A percentile compares a stretch with the other conserved stretches of the same genome.
phyloP scores from a whole-genome alignment of 2,329 filamentous ascomycete species.

The Diplodia sapinea region DNA sequence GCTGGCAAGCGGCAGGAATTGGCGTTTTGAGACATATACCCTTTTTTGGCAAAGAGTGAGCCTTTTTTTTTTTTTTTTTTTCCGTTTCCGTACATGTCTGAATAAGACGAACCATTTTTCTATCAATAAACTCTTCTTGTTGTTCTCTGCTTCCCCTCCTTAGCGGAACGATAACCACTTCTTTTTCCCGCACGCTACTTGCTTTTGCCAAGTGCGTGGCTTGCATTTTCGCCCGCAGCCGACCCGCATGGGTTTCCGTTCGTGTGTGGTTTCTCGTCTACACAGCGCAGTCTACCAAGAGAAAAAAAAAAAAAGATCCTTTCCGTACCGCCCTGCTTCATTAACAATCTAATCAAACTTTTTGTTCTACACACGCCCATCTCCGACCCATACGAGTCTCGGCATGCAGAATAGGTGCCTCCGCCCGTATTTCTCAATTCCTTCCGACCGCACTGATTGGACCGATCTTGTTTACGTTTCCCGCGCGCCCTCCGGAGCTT shows the following conservation, averaged over 20 bases:
- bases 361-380: not conserved
- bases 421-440: not conserved
- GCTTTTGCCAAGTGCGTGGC: not conserved
- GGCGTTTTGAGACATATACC: conserved; percentile 24
- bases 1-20: conserved; percentile 9
- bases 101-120: not conserved
- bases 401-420: too few relatives aligned
- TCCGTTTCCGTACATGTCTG: not conserved
- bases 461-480: not conserved
- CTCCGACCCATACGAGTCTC: not conserved
- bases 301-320: not conserved
- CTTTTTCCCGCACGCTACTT: not conserved
- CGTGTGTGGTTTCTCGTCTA: not conserved
- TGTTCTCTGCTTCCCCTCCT: not conserved
- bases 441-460: not conserved
- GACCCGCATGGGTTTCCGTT: not conserved
- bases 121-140: not conserved
- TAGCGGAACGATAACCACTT: not conserved
- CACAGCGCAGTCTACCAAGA: too few relatives aligned
- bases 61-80: not conserved
- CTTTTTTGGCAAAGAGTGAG: conserved; percentile 13
- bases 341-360: conserved; percentile 11
- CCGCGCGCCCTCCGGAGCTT: not conserved
- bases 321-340: conserved; percentile 13
- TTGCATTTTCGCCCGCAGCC: not conserved